Percentiles rank a stretch among this genome's conserved stretches.
phyloP scores from a whole-genome alignment of 2,329 filamentous ascomycete genomes.

The Scolecobasidium constrictum region DNA sequence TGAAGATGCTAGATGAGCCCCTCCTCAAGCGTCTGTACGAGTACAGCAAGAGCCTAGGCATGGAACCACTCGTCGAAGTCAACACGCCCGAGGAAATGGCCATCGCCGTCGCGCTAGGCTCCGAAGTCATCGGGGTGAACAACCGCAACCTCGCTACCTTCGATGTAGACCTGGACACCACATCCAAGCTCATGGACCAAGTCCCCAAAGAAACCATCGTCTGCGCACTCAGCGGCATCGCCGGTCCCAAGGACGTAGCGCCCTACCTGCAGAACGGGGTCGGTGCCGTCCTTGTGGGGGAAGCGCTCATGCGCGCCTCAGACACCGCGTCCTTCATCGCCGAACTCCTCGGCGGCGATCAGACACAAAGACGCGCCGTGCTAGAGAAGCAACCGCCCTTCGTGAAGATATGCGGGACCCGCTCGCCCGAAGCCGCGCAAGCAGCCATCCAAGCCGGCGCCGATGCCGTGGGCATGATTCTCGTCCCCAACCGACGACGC shows the following conservation, averaged over 20 bases:
- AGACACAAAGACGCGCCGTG: slow-evolving; percentile 14
- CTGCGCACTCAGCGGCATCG: slow-evolving; percentile 90
- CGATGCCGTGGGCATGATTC: slow-evolving; percentile 85
- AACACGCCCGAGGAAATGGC: slow-evolving; percentile 92
- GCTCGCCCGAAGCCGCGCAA: slow-evolving; percentile 67
- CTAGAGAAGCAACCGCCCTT: slow-evolving; percentile 39
- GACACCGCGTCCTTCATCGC: slow-evolving; percentile 76
- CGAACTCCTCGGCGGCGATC: slow-evolving; percentile 58
- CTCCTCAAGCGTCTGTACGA: slow-evolving; percentile 69
- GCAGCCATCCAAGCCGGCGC: slow-evolving; percentile 78
- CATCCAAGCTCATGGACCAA: slow-evolving; percentile 75
- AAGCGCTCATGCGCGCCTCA: slow-evolving; percentile 86
- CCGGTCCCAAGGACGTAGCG: slow-evolving; percentile 75
- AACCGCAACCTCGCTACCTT: slow-evolving; percentile 95
- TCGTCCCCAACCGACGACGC: slow-evolving; percentile 72
- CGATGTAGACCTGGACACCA: slow-evolving; percentile 89
- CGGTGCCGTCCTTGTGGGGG: slow-evolving; percentile 85
- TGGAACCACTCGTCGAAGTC: slow-evolving; percentile 96
- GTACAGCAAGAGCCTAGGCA: slow-evolving; percentile 81
- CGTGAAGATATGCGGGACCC: slow-evolving; percentile 93
- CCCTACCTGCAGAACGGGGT: slow-evolving; percentile 84
- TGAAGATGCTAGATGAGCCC: slow-evolving; percentile 85
- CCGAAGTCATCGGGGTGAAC: slow-evolving; percentile 92
- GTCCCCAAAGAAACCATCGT: slow-evolving; percentile 80
- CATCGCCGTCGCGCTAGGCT: slow-evolving; percentile 71